Percentiles rank a stretch among this genome's conserved stretches.
Conservation (phyloP, 202 grass and related monocot genomes). For the Alloteropsis angusta region DNA sequence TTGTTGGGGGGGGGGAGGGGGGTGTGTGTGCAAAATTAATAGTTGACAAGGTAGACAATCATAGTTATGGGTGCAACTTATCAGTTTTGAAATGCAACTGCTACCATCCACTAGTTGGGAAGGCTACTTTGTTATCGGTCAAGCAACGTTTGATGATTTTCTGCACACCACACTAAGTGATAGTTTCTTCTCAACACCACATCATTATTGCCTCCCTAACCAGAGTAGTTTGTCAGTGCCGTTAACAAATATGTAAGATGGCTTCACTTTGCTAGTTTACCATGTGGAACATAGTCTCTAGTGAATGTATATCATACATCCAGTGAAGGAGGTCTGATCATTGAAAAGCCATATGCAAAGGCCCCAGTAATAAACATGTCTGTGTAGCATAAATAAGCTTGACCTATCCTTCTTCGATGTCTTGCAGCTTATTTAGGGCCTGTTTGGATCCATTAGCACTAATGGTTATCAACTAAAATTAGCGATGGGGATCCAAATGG, state of each 20-base stretch:
- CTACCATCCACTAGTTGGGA: not conserved
- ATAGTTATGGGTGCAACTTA: not conserved
- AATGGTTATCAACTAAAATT: too few relatives aligned
- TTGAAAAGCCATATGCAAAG: not conserved
- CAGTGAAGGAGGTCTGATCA: not conserved
- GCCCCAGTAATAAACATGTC: not conserved
- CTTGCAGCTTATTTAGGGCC: not conserved
- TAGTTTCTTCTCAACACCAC: not conserved
- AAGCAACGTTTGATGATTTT: too few relatives aligned
- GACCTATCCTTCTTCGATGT: not conserved
- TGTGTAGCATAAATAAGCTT: not conserved
- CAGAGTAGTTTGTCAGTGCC: not conserved
- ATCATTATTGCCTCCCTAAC: not conserved
- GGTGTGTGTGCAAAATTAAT: too few relatives aligned
- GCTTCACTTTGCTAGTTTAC: not conserved
- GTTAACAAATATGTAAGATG: not conserved
- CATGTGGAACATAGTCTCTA: not conserved
- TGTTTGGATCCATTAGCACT: too few relatives aligned
- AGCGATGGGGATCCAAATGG: too few relatives aligned
- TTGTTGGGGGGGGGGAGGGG: not conserved
- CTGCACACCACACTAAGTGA: not conserved
- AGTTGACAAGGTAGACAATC: not conserved
- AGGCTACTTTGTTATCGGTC: not conserved
- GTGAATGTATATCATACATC: not conserved
- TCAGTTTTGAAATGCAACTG: too few relatives aligned